Conservation (phyloP, 108 stramenopile genomes). For the Cylindrotheca closterium region DNA sequence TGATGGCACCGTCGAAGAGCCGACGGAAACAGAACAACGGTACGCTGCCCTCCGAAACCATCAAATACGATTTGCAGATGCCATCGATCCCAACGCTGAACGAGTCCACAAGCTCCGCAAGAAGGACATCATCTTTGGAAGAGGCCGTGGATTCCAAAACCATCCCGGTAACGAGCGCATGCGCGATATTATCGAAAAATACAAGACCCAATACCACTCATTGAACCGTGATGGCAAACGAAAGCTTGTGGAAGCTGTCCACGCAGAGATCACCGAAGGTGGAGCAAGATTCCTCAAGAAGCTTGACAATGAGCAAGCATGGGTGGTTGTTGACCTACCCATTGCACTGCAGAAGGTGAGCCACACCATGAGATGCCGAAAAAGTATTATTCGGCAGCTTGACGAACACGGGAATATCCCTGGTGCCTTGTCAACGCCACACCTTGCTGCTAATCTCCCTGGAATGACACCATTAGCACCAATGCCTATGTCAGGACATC, state of each 20-base stretch:
- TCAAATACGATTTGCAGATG: neutral
- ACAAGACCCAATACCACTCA: neutral
- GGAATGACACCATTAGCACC: too few species aligned
- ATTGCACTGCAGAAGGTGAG: neutral
- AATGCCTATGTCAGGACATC: too few species aligned
- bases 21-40: neutral
- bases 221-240: neutral
- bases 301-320: neutral
- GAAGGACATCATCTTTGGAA: neutral
- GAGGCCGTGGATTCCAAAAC: neutral
- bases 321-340: neutral
- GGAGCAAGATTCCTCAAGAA: neutral
- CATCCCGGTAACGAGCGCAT: neutral
- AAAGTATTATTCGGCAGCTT: neutral
- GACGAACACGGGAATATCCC: neutral
- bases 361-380: neutral
- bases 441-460: too few species aligned
- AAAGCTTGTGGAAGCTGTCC: neutral
- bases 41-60: neutral
- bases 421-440: too few species aligned
- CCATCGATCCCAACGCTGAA: neutral
- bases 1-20: neutral
- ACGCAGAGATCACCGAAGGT: neutral
- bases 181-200: neutral
- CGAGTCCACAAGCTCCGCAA: neutral